Base-by-base conservation (phyloP, 2,329 filamentous ascomycete species). In the Magnaporthiopsis incrustans region DNA sequence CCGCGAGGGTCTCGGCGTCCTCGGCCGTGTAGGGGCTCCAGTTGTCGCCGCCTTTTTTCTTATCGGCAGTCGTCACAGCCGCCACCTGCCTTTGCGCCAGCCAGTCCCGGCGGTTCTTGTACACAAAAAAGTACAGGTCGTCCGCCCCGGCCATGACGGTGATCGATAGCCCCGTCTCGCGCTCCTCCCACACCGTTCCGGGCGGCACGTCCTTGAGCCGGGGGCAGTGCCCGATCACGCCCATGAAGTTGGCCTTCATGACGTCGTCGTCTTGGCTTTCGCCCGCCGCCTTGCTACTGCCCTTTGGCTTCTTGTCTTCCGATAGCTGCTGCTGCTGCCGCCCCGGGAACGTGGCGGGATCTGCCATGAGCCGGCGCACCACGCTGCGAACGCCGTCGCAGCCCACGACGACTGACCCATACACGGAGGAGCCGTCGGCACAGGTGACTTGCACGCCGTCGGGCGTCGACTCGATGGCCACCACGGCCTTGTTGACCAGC, bases 321-420 rank as follows among this genome's bases (percentile, higher is more conserved):
- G 27, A 5, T 6, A 4, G 14, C 38, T 44, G 8, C 38, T 14
- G 38, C 22, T 5, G 44, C 18, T n/a, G 44, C 32, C 25, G 59
- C 33, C 30, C 18, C n/a, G 61, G 44, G 61, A 57, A 57, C 30
- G 61, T 62, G 30, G 50, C 50, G 12, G 64, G 59, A 33, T 64
- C 64, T 56, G 64, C 65, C 60, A 71, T 69, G n/a, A 68, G 60
- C 22, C 64, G 60, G 18, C 70, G 65, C 25, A 71, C 68, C 4
- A 60, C 57, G 65, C 70, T 71, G 64, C 70, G 67, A 30, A 70
- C 69, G 26, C 70, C 70, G 62, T 72, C 70, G 25, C 67, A 66
- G n/a, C 70, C 70, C 22, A 70, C 61, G 44, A 72, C 61, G n/a
- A 71, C 66, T 33, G 69, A 69, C 18, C 70, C 70, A 8, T 66